phyloP scores from a whole-genome alignment of 129 eudicot species.

The Chrysanthemum makinoi region DNA sequence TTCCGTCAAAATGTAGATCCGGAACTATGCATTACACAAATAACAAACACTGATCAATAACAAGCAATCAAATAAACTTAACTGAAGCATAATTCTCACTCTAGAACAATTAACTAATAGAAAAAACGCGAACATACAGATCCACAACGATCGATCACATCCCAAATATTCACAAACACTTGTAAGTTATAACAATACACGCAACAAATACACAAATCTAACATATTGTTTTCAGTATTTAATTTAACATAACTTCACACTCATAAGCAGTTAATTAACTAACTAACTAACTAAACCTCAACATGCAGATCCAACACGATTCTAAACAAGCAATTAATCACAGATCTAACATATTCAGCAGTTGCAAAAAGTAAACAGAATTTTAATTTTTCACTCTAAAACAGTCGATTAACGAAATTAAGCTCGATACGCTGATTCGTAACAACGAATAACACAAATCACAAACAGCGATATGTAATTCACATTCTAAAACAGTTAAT shows the following conservation, averaged over 20 bases:
- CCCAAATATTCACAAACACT: neutral
- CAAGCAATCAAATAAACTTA: too few species aligned
- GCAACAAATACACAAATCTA: too few species aligned
- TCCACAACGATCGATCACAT: neutral
- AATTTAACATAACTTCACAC: neutral
- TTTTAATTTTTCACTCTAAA: neutral
- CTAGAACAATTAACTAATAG: too few species aligned
- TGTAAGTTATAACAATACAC: too few species aligned
- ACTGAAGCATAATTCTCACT: too few species aligned
- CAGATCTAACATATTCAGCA: too few species aligned
- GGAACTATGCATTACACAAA: too few species aligned
- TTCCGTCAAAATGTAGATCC: neutral
- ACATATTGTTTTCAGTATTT: neutral
- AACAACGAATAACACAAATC: too few species aligned
- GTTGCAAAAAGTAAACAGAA: too few species aligned
- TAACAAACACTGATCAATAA: neutral
- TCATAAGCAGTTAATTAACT: neutral
- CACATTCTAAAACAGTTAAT: too few species aligned
- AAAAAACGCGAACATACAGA: slow-evolving; percentile 2
- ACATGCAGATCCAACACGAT: slow-evolving; percentile 28
- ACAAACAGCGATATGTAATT: neutral
- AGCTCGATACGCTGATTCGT: neutral
- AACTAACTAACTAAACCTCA: neutral
- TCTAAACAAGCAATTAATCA: too few species aligned
- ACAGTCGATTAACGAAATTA: too few species aligned